Evolutionary conservation across 805 yeast species (phyloP).

Genomic region (Metschnikowia santaceciliae): DNA sequence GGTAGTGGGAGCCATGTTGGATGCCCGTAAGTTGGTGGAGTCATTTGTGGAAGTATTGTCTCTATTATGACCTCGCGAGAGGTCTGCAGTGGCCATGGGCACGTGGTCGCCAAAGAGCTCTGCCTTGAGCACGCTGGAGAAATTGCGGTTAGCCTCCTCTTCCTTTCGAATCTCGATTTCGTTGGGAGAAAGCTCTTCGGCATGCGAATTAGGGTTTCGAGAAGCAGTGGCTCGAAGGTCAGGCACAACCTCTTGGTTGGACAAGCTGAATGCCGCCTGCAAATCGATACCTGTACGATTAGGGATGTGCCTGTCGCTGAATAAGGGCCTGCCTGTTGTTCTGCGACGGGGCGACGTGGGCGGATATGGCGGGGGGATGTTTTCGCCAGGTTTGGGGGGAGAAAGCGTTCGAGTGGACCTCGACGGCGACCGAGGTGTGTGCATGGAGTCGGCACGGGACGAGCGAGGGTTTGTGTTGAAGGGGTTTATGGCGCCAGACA

Average conservation of each 20-base stretch:
- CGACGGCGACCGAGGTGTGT: constrained; percentile 42
- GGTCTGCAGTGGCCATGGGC: constrained; percentile 46
- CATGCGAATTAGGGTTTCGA: constrained; percentile 2
- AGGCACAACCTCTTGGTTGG: constrained; percentile 41
- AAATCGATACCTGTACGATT: constrained; percentile 80
- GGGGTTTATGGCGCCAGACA: constrained; percentile 3
- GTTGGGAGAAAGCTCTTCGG: constrained; percentile 34
- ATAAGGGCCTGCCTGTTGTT: constrained; percentile 44
- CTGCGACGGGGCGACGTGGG: constrained; percentile 48
- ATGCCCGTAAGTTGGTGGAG: constrained; percentile 4
- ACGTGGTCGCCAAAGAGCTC: constrained; percentile 89
- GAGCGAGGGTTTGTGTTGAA: constrained; percentile 3
- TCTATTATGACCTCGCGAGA: constrained; percentile 14
- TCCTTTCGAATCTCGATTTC: constrained; percentile 67
- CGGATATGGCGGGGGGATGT: constrained; percentile 14
- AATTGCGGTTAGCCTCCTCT: constrained; percentile 83
- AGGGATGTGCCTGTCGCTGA: constrained; percentile 87
- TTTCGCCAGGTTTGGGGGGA: constrained; percentile 35
- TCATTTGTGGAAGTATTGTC: constrained; percentile 7
- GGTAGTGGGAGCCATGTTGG: constrained; percentile 8
- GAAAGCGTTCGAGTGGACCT: constrained; percentile 36
- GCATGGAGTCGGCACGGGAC: constrained; percentile 1
- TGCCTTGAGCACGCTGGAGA: constrained; percentile 78
- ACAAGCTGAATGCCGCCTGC: constrained; percentile 74
- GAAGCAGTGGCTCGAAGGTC: constrained; percentile 22